These are phyloP conservation scores for Diaporthe helianthi DNA, from an alignment of 2,329 filamentous ascomycete genomes.

Conservation along the genomic window DNA sequence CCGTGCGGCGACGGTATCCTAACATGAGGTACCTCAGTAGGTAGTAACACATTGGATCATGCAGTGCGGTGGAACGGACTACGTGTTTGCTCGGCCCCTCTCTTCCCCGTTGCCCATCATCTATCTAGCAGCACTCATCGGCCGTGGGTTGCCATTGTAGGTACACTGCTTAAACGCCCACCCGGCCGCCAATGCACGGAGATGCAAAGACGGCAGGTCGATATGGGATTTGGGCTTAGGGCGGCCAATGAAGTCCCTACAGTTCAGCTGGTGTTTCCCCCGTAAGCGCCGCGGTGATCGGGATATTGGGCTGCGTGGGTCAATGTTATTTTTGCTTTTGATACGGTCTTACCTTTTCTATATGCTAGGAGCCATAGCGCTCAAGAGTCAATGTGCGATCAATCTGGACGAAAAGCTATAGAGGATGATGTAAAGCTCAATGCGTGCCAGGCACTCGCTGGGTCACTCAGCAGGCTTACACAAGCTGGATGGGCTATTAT, in stretches of 20 bases:
- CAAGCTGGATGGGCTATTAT: neutral
- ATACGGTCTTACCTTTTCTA: too few relatives aligned
- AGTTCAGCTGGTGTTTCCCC: neutral
- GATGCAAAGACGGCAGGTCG: slow-evolving; percentile 6
- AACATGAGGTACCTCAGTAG: too few relatives aligned
- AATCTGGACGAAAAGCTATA: neutral
- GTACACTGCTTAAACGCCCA: neutral
- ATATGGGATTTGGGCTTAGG: neutral
- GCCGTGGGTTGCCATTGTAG: neutral
- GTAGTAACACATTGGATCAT: neutral
- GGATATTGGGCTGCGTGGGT: neutral
- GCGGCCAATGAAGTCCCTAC: slow-evolving; percentile 1
- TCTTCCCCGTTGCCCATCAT: neutral
- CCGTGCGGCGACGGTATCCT: neutral
- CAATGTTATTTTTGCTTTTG: neutral
- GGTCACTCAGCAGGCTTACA: neutral
- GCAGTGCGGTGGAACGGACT: neutral
- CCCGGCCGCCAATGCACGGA: neutral
- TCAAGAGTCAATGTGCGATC: neutral
- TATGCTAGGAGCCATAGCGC: too few relatives aligned
- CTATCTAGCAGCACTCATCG: too few relatives aligned
- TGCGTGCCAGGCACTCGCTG: neutral
- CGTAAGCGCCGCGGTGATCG: neutral
- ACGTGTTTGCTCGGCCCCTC: neutral
- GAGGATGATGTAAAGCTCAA: too few relatives aligned